phyloP scores from a whole-genome alignment of 2,329 filamentous ascomycete species.

The Fusarium sp. region DNA sequence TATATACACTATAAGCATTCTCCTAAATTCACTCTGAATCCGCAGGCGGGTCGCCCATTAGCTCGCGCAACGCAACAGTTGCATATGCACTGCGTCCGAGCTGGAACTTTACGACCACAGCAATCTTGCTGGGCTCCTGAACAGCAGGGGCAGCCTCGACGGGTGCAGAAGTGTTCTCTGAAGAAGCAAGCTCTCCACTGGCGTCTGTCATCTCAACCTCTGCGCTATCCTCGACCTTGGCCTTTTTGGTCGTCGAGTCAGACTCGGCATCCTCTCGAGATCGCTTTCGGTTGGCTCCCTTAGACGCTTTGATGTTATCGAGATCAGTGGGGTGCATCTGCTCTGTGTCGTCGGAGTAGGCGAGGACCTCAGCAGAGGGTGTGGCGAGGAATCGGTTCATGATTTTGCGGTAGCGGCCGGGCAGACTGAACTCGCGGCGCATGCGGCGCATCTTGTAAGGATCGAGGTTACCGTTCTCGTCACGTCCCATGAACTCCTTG shows the following conservation, averaged over 20 bases:
- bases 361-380: constrained; percentile 75
- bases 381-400: constrained; percentile 76
- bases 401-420: constrained; percentile 88
- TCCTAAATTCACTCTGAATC: constrained; percentile 19
- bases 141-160: constrained; percentile 18
- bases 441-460: constrained; percentile 87
- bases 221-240: constrained; percentile 40
- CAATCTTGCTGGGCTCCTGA: constrained; percentile 58
- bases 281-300: constrained; percentile 35
- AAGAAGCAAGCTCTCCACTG: constrained; percentile 12
- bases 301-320: constrained; percentile 69
- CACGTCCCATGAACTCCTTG: constrained; percentile 83
- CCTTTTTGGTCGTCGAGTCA: constrained; percentile 44
- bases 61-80: constrained; percentile 83
- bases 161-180: constrained; percentile 4
- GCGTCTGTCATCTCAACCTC: constrained; percentile 37
- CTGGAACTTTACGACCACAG: constrained; percentile 80
- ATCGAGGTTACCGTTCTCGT: constrained; percentile 81
- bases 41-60: constrained; percentile 68
- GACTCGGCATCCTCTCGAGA: constrained; percentile 32
- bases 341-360: constrained; percentile 77
- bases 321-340: constrained; percentile 92
- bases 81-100: constrained; percentile 85
- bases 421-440: constrained; percentile 89
- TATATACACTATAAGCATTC: not conserved